Evolutionary conservation across 2,329 filamentous ascomycete genomes (phyloP).

Genomic region (Fusarium sterilihyphosum): DNA sequence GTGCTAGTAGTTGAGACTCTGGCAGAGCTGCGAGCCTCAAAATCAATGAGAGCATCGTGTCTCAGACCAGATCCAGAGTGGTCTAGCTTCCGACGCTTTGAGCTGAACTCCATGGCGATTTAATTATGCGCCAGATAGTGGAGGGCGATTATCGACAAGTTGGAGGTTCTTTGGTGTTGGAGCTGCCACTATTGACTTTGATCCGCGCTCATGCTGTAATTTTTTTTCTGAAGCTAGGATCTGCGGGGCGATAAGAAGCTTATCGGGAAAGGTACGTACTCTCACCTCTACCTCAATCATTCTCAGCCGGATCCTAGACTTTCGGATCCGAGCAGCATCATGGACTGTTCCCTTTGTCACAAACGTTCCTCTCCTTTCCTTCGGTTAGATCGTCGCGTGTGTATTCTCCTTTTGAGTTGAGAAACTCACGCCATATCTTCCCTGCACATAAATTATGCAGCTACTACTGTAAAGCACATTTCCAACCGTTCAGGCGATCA

Average conservation of each 20-base stretch:
- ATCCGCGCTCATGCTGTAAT: conserved; percentile 19
- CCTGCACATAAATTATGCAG: conserved; percentile 31
- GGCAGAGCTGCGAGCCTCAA: conserved; percentile 53
- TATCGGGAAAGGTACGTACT: conserved; percentile 39
- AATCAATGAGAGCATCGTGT: conserved; percentile 51
- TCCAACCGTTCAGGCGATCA: conserved; percentile 19
- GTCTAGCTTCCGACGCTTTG: conserved; percentile 61
- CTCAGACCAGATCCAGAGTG: conserved; percentile 50
- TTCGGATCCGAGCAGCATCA: conserved; percentile 12
- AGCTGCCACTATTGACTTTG: conserved; percentile 24
- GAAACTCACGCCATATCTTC: conserved; percentile 13
- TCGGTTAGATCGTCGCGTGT: conserved; percentile 3
- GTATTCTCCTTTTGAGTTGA: conserved; percentile 3
- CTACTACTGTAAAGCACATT: conserved; percentile 15
- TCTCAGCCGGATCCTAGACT: not conserved
- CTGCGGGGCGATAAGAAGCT: conserved; percentile 44
- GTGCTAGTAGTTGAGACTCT: conserved; percentile 60
- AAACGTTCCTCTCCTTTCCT: not conserved
- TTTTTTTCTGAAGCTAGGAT: conserved; percentile 37
- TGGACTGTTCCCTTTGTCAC: not conserved
- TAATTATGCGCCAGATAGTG: conserved; percentile 10
- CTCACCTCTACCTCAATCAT: no score
- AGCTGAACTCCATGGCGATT: conserved; percentile 56
- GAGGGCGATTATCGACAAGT: conserved; percentile 17
- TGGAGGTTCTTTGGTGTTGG: conserved; percentile 29